Evolutionary conservation across 306 rosid species (phyloP).

Genomic region (Prunus dulcis): DNA sequence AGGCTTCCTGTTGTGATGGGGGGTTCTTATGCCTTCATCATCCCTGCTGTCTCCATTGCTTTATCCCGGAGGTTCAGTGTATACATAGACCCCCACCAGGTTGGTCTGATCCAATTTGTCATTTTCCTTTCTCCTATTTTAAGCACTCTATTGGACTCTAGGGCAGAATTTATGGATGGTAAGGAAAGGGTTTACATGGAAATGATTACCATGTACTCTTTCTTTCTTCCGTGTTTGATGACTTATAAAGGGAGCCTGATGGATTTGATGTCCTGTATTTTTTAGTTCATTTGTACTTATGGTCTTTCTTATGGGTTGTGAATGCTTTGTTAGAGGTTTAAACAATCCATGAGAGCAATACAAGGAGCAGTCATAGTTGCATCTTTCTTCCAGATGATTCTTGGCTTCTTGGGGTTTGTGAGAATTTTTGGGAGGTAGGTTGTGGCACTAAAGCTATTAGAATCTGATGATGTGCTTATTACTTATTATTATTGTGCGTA

Average conservation of each 20-base stretch:
- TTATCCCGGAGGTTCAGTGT: conserved; percentile 48
- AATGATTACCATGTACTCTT: neutral
- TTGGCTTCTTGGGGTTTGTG: conserved; percentile 81
- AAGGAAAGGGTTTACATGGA: conserved; percentile 6
- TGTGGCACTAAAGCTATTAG: neutral
- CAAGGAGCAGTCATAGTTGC: conserved; percentile 80
- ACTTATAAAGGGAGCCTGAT: neutral
- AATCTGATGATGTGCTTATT: conserved; percentile 1
- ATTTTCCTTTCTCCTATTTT: neutral
- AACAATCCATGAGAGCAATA: conserved; percentile 55
- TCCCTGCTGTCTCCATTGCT: conserved; percentile 57
- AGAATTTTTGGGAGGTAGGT: conserved; percentile 69
- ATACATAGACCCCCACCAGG: conserved; percentile 61
- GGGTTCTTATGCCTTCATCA: conserved; percentile 61
- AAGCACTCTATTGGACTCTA: neutral
- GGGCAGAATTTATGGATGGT: neutral
- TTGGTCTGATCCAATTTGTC: conserved; percentile 20
- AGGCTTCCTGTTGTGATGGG: conserved; percentile 83
- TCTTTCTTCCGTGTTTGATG: neutral
- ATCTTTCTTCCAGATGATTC: conserved; percentile 54
- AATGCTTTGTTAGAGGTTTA: conserved; percentile 58
- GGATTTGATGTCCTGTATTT: neutral
- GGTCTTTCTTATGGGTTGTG: conserved; percentile 10
- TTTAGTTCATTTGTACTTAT: conserved; percentile 17
- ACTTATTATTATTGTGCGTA: conserved; percentile 15